These are phyloP conservation scores for Suhomyces taliae DNA, from an alignment of 1,139 yeast species.

Conservation along the genomic window DNA sequence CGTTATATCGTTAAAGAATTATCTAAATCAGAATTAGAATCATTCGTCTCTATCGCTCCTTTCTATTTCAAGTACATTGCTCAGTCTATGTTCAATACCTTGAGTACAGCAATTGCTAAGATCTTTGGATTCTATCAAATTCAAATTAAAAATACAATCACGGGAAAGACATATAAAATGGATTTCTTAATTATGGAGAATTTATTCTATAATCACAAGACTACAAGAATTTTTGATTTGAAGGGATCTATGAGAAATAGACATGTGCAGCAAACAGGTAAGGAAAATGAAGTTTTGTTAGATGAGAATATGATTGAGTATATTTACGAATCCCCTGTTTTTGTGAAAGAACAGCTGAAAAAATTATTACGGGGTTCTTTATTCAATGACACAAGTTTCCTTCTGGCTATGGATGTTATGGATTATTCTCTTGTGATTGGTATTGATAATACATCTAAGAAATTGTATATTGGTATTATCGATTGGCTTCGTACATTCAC, in stretches of 20 bases:
- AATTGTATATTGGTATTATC: conserved; percentile 87
- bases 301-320: conserved; percentile 99
- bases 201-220: conserved; percentile 78
- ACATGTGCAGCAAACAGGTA: conserved; percentile 95
- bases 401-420: conserved; percentile 98
- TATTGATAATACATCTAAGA: conserved; percentile 65
- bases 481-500: conserved; percentile 96
- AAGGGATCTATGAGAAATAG: conserved; percentile 98
- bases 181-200: conserved; percentile 96
- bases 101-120: conserved; percentile 92
- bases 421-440: conserved; percentile 96
- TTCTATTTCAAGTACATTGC: conserved; percentile 95
- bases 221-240: conserved; percentile 86
- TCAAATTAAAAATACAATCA: conserved; percentile 74
- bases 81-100: conserved; percentile 89
- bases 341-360: conserved; percentile 91
- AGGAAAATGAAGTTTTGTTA: conserved; percentile 86
- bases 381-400: conserved; percentile 91
- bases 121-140: conserved; percentile 95
- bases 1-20: conserved; percentile 87
- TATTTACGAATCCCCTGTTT: conserved; percentile 92
- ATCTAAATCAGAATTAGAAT: conserved; percentile 85
- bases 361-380: conserved; percentile 80
- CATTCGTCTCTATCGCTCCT: conserved; percentile 94
- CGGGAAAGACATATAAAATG: conserved; percentile 78